phyloP scores from a whole-genome alignment of 2,329 filamentous ascomycete genomes.

The Pseudogymnoascus destructans region DNA sequence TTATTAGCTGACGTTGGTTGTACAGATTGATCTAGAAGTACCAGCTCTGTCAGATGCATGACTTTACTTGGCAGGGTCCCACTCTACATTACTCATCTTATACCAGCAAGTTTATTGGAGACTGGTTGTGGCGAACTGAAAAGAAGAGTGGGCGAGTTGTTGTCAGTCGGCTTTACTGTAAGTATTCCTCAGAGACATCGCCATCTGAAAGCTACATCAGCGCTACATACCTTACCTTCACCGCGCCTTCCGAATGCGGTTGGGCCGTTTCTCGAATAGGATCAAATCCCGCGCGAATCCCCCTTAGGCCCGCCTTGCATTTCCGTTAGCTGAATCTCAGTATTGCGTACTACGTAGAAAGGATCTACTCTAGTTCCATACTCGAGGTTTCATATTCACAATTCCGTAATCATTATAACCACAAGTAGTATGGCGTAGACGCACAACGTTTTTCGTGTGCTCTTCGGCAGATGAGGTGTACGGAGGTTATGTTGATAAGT shows the following conservation, averaged over 20 bases:
- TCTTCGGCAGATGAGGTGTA: background rate
- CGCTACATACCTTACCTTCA: background rate
- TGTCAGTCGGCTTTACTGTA: background rate
- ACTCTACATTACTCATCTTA: slow-evolving; percentile 1
- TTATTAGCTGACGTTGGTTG: background rate
- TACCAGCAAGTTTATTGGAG: background rate
- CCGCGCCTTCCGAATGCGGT: background rate
- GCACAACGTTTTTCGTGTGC: background rate
- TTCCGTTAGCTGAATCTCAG: background rate
- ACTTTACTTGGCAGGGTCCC: background rate
- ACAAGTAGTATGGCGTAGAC: background rate
- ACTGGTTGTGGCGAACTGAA: background rate
- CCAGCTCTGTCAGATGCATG: background rate
- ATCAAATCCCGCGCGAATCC: background rate
- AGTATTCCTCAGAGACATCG: background rate
- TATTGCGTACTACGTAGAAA: background rate
- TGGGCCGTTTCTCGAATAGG: background rate
- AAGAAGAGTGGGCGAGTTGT: background rate
- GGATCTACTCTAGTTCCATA: background rate
- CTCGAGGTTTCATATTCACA: slow-evolving; percentile 1
- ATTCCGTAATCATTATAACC: background rate
- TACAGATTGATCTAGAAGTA: background rate
- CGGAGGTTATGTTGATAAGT: too few species aligned
- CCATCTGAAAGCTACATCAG: background rate
- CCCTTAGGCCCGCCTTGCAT: background rate